Base-by-base conservation (phyloP, 1,139 yeast genomes). In the Magnusiomyces suaveolens region DNA sequence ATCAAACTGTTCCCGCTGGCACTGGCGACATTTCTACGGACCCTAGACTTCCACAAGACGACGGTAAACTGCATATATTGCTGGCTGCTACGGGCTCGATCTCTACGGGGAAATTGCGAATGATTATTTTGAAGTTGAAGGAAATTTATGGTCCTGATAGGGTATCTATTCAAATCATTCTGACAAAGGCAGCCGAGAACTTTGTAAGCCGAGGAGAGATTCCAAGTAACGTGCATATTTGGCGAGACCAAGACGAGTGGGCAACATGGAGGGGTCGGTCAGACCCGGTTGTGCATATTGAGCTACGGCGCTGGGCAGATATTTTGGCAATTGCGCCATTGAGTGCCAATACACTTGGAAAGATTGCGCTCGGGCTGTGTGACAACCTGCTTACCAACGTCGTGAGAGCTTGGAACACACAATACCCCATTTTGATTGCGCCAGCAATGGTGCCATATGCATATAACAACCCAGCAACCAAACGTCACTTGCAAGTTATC, bases 231-330 rank as follows among this genome's bases (percentile, higher is more conserved):
- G 79, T 87, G 4, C 78, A 83, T 53, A 77, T 88, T 10, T 90
- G 97, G 97, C 78, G 87, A 64, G 96, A 90, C 67, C 75, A 78
- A 50, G 97, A 90, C 67, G 97, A 90, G 70, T 90, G 97, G 97
- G 77, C 74, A 50, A 83, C 88, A 2, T 89, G 97, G 97, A 78
- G 79, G 64, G 74, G 77, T 50, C 78, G 97, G 60, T 80, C 88
- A 52, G 97, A 89, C 69, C 96, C 97, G 0, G 96, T 89, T 32
- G 75, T 90, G 61, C 97, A 90, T 69, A 89, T 89, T 63, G 97
- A 90, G 71, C 75, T 90, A 57, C 80, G 97, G 62, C 79, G 96
- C 63, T 90, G 97, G 97, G 97, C 97, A 0, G 96, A 90, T 70
- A 83, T 90, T 36, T 75, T 90, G 53, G 77, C 89, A 41, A 84